These are phyloP conservation scores for Vigna mungo DNA, from an alignment of 306 rosid species.

Conservation along the genomic window DNA sequence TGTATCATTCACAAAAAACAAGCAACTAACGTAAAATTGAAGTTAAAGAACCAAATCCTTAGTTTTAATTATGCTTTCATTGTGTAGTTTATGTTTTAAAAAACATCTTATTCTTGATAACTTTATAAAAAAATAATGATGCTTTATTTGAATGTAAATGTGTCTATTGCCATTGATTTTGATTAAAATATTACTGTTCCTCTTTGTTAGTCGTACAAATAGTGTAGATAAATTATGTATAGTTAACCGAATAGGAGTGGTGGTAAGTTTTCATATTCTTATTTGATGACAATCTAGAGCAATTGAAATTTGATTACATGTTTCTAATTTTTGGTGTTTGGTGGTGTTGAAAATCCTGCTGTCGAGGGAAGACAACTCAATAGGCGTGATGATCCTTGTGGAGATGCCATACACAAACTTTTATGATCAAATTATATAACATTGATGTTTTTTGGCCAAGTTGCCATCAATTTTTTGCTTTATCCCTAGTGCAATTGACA, in stretches of 20 bases:
- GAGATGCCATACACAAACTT: conserved; percentile 12
- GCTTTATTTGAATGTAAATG: conserved; percentile 18
- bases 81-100: conserved; percentile 26
- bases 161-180: conserved; percentile 15
- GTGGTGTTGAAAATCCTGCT: not conserved
- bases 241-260: conserved; percentile 27
- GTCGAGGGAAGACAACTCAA: conserved; percentile 24
- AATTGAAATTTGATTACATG: conserved; percentile 19
- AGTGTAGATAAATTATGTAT: conserved; percentile 10
- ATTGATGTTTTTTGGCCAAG: conserved; percentile 24
- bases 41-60: not conserved
- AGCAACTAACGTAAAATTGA: not conserved
- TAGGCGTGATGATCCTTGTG: conserved; percentile 5
- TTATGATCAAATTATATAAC: conserved; percentile 15
- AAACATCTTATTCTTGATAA: conserved; percentile 9
- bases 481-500: conserved; percentile 23
- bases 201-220: not conserved
- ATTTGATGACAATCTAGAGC: conserved; percentile 12
- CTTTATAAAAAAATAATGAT: conserved; percentile 4
- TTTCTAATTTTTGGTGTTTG: not conserved
- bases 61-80: not conserved
- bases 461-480: conserved; percentile 1
- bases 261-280: not conserved
- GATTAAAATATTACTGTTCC: not conserved
- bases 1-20: not conserved